Conservation (phyloP, 1,284 basidiomycete genomes). For the Schizophyllum commune region DNA sequence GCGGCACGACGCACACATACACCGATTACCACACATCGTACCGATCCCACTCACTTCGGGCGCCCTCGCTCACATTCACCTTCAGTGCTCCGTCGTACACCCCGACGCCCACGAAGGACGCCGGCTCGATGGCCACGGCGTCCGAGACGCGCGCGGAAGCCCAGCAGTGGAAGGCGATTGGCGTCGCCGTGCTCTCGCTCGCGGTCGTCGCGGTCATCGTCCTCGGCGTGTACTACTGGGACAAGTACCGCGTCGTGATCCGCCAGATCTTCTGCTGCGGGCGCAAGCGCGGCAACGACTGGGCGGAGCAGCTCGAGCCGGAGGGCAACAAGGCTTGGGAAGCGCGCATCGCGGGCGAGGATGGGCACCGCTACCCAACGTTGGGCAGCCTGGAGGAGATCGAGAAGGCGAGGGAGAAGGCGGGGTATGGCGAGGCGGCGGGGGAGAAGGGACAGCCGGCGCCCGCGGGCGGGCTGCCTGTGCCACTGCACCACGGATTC, state of each 20-base stretch:
- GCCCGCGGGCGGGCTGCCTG: background rate
- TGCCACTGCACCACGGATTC: background rate
- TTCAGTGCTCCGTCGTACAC: conserved; percentile 6
- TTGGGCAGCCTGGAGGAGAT: conserved; percentile 26
- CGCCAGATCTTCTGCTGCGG: conserved; percentile 36
- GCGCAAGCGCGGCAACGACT: conserved; percentile 18
- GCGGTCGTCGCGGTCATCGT: conserved; percentile 45
- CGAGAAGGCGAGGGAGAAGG: conserved; percentile 16
- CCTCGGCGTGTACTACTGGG: conserved; percentile 54
- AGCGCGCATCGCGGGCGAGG: conserved; percentile 37
- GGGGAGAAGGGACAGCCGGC: conserved; percentile 5
- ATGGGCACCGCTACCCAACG: conserved; percentile 35
- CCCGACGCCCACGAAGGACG: background rate
- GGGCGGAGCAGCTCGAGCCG: conserved; percentile 47
- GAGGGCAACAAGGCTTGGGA: conserved; percentile 58
- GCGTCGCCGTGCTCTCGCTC: conserved; percentile 53
- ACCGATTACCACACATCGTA: background rate
- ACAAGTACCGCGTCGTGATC: conserved; percentile 55
- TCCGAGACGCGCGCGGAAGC: conserved; percentile 18
- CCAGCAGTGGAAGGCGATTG: conserved; percentile 59
- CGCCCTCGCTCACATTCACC: background rate
- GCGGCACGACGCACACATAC: background rate
- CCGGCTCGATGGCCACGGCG: conserved; percentile 6
- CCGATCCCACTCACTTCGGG: background rate
- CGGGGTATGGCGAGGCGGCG: conserved; percentile 1